phyloP scores from a whole-genome alignment of 495 filamentous ascomycete genomes.

The Talaromyces thailandensis region DNA sequence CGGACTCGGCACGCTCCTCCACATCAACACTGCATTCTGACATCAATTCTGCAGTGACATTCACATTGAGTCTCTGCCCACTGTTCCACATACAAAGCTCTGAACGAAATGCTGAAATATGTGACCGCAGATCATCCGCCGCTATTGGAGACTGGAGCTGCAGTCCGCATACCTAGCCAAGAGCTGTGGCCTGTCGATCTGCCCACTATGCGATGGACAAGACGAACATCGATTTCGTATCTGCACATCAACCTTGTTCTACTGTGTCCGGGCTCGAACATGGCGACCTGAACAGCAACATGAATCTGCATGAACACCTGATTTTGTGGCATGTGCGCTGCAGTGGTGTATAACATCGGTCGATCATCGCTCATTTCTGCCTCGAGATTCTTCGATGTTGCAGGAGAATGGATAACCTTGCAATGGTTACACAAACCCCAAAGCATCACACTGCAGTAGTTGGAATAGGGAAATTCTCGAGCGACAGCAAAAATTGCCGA shows the following conservation, averaged over 20 bases:
- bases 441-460: neutral
- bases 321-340: neutral
- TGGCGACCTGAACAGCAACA: neutral
- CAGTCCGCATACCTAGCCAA: neutral
- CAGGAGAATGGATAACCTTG: neutral
- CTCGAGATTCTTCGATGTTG: neutral
- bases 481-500: neutral
- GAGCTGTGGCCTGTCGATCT: neutral
- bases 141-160: neutral
- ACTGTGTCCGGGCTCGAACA: neutral
- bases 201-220: neutral
- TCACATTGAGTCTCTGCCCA: neutral
- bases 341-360: neutral
- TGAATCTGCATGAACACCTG: neutral
- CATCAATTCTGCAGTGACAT: neutral
- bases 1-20: too few relatives aligned
- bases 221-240: neutral
- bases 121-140: neutral
- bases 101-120: neutral
- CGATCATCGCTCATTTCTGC: neutral
- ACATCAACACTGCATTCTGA: neutral
- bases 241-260: neutral
- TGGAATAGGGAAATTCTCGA: neutral
- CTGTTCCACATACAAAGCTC: neutral
- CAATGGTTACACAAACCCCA: neutral